A percentile compares a stretch with the other conserved stretches of the same genome.
Evolutionary conservation across 2,329 filamentous ascomycete genomes (phyloP).

Genomic region (Tolypocladium nubicola): DNA sequence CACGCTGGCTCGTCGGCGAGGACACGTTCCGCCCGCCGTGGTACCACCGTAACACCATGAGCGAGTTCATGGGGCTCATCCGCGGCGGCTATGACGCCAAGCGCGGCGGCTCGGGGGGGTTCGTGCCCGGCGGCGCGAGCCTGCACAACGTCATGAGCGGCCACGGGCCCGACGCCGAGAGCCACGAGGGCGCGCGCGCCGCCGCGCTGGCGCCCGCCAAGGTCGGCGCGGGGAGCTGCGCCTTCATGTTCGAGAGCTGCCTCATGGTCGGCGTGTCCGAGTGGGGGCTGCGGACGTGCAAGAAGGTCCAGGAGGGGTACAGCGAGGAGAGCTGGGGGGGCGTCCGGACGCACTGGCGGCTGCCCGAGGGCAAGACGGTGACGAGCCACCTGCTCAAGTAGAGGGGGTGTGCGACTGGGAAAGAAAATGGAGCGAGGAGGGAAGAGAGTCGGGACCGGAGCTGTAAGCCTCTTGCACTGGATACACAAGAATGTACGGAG

Average conservation of each 20-base stretch:
- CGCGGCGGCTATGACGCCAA: slow-evolving; percentile 52
- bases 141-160: slow-evolving; percentile 64
- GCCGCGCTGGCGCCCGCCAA: slow-evolving; percentile 43
- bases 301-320: slow-evolving; percentile 36
- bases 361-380: slow-evolving; percentile 23
- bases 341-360: slow-evolving; percentile 52
- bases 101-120: slow-evolving; percentile 34
- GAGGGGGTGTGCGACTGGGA: neutral
- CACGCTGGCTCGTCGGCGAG: slow-evolving; percentile 59
- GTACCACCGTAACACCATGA: slow-evolving; percentile 62
- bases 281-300: slow-evolving; percentile 53
- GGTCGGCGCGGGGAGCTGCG: slow-evolving; percentile 51
- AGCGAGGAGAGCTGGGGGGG: slow-evolving; percentile 68
- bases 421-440: neutral
- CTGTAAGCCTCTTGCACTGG: neutral
- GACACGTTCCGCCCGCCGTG: slow-evolving; percentile 64
- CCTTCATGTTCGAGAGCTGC: slow-evolving; percentile 61
- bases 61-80: slow-evolving; percentile 55
- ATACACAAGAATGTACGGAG: neutral
- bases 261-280: slow-evolving; percentile 63
- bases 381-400: slow-evolving; percentile 9
- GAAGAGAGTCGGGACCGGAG: neutral
- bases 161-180: slow-evolving; percentile 49
- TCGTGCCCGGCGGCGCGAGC: slow-evolving; percentile 46
- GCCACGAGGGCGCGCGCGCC: slow-evolving; percentile 44